Evolutionary conservation across 1,284 basidiomycete species (phyloP), one percentile per base, ranked within the genome.

Genomic region (Pholiota adiposa): DNA sequence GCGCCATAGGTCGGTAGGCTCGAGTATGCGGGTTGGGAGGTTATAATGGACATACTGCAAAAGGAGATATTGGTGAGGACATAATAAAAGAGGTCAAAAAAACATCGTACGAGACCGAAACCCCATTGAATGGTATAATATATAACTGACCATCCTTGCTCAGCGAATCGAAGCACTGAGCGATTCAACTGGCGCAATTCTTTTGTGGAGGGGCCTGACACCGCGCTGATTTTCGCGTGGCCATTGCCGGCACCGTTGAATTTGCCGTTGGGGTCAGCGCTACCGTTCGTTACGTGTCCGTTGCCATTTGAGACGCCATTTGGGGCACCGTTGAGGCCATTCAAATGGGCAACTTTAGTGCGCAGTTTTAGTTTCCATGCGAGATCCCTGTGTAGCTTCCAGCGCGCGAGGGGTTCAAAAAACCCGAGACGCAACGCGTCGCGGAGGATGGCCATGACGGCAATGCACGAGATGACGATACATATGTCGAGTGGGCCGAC

Each of bases 141-240:
- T 48, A 92, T 74, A 52, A 90, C 81, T 44, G 87, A 87, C 93
- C 95, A 99, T 54, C 93, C 92, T 77, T 99, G 97, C 75, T 98
- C 97, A 3, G 94, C 93, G 71, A 98, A 98, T 62, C 97, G 83
- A 50, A 92, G 74, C 44, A 94, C 87, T 63, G 86, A 89, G 70
- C 91, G 84, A 56, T 89, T 84, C 62, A 92, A 77, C 63, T 77
- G 81, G 46, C 78, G 82, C 9, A 80, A 75, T 67, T 90, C 83
- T 62, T 77, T 79, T 63, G 73, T 69, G 12, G 75, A 71, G 21
- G 71, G 66, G 25, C 61, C 58, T 11, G 67, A 49, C 51, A 59
- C 56, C 54, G 56, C 72, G 1, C 19, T n/a, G 14, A 55, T 36
- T 40, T 44, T 59, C 8, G 54, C 51, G 48, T 62, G 63, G 18